phyloP scores from a whole-genome alignment of 495 filamentous ascomycete species.

The Penicillium turbatum region DNA sequence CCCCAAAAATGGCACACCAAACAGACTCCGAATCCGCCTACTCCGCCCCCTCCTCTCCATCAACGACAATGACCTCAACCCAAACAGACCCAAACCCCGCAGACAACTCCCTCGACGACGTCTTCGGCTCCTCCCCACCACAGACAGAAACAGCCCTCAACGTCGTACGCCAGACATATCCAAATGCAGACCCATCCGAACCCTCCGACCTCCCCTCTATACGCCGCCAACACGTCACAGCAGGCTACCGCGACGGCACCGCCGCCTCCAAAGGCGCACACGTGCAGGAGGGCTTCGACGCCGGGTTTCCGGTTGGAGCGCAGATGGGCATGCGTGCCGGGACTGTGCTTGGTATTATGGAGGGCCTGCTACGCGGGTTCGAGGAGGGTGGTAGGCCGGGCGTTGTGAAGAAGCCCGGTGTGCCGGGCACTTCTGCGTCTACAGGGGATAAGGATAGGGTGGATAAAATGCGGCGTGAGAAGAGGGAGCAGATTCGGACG shows the following conservation, averaged over 20 bases:
- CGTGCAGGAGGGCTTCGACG: conserved; percentile 84
- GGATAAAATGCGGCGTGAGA: conserved; percentile 21
- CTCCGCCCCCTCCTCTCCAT: conserved; percentile 20
- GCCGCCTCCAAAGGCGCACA: conserved; percentile 60
- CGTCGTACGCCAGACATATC: background rate
- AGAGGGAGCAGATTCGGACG: conserved; percentile 30
- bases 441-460: conserved; percentile 9
- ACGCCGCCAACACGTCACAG: conserved; percentile 67
- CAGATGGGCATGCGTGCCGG: conserved; percentile 69
- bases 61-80: conserved; percentile 30
- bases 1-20: too few species aligned
- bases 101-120: conserved; percentile 44
- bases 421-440: conserved; percentile 1
- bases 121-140: conserved; percentile 46
- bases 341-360: conserved; percentile 63
- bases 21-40: conserved; percentile 4
- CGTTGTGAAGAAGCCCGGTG: conserved; percentile 31
- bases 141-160: conserved; percentile 1
- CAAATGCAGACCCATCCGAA: conserved; percentile 24
- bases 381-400: conserved; percentile 27
- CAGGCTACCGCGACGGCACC: conserved; percentile 90
- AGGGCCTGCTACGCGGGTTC: conserved; percentile 52
- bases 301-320: conserved; percentile 77
- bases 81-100: conserved; percentile 17
- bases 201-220: conserved; percentile 72